Evolutionary conservation across 202 grass and related monocot genomes (phyloP), one percentile per base, ranked within the genome.

Genomic region (Carex arenaria): DNA sequence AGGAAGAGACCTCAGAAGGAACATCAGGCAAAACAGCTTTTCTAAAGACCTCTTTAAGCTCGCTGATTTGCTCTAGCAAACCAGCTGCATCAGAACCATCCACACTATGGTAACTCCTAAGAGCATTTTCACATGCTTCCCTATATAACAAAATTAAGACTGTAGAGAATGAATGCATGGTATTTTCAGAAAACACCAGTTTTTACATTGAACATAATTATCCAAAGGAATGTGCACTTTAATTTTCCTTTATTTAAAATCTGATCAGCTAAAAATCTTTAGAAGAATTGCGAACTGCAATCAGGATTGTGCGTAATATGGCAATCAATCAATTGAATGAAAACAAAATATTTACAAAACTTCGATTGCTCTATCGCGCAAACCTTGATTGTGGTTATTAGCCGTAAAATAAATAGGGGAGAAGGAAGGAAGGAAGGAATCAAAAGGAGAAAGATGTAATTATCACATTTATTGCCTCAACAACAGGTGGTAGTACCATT

Each of bases 71-170:
- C 52, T 89, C 96, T 84, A 90, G 57, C 17, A 82, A 26, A 66
- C 80, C 72, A 13, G 13, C 19, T 72, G 85, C 89, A 67, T 87
- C 82, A 42, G 38, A 28, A 69, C 77, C 60, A 80, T 64, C 80
- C 83, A 93, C 68, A 23, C 53, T 79, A 76, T 83, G 79, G 82
- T 90, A 98, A 67, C 67, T 66, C 83, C 43, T 54, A 68, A 98
- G 57, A 93, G 96, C 89, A 86, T 87, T 83, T 89, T 92, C 84
- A 68, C 96, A 98, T 84, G 71, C 65, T 92, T 89, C 64, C 72
- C 93, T 98, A 80, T 55, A 81, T 65, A 15, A 76, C 53, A 54
- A 74, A 15, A 45, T 45, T 42, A 40, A 40, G 15, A n/a, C 0
- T 64, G 36, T 8, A 42, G 15, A 20, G 9, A 70, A 70, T 20